A percentile compares a stretch with the other conserved stretches of the same genome.
Conservation (phyloP, 2,329 filamentous ascomycete genomes). For the Fusarium sp. region DNA sequence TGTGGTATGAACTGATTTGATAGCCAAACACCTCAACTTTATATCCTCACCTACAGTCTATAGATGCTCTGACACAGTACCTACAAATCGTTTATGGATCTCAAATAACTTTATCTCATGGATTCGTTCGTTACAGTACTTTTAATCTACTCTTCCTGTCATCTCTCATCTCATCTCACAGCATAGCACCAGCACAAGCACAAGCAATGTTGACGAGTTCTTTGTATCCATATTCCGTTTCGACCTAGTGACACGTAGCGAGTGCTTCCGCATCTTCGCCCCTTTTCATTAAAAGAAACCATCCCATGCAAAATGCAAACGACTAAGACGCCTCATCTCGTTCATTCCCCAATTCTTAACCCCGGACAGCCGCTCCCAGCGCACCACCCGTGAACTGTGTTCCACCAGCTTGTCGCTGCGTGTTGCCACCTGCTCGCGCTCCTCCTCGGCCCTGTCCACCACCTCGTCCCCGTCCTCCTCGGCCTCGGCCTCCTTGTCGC, state of each 20-base stretch:
- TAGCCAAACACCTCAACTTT: no score
- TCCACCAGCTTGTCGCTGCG: conserved; percentile 75
- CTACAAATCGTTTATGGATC: not conserved
- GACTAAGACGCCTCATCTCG: conserved; percentile 50
- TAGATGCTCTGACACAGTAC: not conserved
- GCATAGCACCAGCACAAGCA: conserved; percentile 30
- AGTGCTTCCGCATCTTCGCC: conserved; percentile 51
- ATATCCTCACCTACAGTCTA: not conserved
- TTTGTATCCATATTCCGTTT: conserved; percentile 50
- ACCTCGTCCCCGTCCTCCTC: conserved; percentile 73
- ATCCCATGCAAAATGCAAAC: conserved; percentile 52
- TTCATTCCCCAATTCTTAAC: conserved; percentile 55
- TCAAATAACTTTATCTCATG: conserved; percentile 6
- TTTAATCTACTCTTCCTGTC: conserved; percentile 21
- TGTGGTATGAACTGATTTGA: not conserved
- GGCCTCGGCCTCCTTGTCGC: conserved; percentile 83
- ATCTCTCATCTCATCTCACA: conserved; percentile 24
- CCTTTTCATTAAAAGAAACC: conserved; percentile 52
- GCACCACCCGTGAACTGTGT: conserved; percentile 87
- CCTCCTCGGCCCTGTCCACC: conserved; percentile 72
- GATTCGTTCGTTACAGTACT: conserved; percentile 22
- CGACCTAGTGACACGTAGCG: conserved; percentile 50
- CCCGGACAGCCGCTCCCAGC: conserved; percentile 75
- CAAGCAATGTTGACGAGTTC: conserved; percentile 42
- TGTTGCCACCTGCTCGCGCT: conserved; percentile 66